A percentile compares a stretch with the other conserved stretches of the same genome.
These are phyloP conservation scores for Leucogyrophana mollusca DNA, from an alignment of 768 basidiomycete species.

Conservation along the genomic window DNA sequence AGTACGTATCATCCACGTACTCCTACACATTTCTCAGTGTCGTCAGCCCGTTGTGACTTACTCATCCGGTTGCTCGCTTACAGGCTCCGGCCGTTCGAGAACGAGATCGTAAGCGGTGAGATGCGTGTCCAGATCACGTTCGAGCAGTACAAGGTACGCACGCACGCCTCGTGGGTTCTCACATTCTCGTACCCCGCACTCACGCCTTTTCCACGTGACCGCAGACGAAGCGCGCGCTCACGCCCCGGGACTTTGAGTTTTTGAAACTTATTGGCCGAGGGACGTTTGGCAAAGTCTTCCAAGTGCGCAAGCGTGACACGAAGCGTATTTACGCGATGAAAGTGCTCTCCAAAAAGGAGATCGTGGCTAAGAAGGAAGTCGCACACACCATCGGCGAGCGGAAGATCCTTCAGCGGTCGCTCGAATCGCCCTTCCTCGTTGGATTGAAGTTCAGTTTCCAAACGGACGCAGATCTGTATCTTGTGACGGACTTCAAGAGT, in stretches of 20 bases:
- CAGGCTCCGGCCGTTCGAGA: constrained; percentile 74
- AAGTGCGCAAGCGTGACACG: constrained; percentile 97
- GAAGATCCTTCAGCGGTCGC: constrained; percentile 92
- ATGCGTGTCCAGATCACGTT: constrained; percentile 94
- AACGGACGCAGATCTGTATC: constrained; percentile 90
- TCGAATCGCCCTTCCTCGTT: constrained; percentile 95
- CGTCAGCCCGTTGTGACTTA: constrained; percentile 12
- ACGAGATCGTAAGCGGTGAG: constrained; percentile 86
- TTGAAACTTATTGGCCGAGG: constrained; percentile 98
- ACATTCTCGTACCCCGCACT: constrained; percentile 17
- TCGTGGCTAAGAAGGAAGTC: constrained; percentile 98
- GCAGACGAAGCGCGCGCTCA: constrained; percentile 82
- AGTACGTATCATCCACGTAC: constrained; percentile 51
- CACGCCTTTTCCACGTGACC: constrained; percentile 13
- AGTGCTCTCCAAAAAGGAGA: constrained; percentile 97
- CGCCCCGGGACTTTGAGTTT: constrained; percentile 97
- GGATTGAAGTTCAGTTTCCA: constrained; percentile 99
- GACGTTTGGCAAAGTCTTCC: constrained; percentile 98
- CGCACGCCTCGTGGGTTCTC: constrained; percentile 18
- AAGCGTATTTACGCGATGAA: constrained; percentile 99
- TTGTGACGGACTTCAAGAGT: constrained; percentile 98
- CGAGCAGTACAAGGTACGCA: constrained; percentile 81
- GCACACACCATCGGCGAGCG: constrained; percentile 99
- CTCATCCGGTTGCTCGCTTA: constrained; percentile 12
- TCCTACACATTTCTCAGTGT: constrained; percentile 12